Evolutionary conservation across 2,329 filamentous ascomycete species (phyloP), one percentile per base, ranked within the genome.

Genomic region (Coniochaeta sp.): DNA sequence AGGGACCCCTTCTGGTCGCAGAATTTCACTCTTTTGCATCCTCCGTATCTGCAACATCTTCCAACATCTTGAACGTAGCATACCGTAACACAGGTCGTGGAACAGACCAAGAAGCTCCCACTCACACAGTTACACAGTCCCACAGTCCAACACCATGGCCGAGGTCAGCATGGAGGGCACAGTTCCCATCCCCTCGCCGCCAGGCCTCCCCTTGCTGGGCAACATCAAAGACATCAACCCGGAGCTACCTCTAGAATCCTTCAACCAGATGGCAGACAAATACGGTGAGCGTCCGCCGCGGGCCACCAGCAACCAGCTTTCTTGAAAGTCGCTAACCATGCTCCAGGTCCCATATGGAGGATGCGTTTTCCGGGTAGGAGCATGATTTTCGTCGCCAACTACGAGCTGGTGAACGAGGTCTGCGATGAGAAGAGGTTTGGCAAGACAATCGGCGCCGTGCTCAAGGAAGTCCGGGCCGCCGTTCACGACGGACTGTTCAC

Each of bases 401-500:
- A 81, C 19, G 79, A 79, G 40, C 74, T 90, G 0, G 74, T 89
- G 34, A 79, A 88, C 60, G 87, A 90, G 66, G 67, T 82, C 8
- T 89, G 84, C 64, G 79, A 90, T 62, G 87, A 90, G 70, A 83
- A 79, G 61, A 77, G 86, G n/a, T 89, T 90, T 68, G 67, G 75
- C 26, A 91, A 90, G 69, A 72, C 75, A 0, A 72, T 88, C 2
- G 72, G 74, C 4, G 77, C 73, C 1, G 74, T 75, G 3, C 72
- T 90, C 1, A 38, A 76, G 69, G 69, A 88, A 67, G 77, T 90
- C 36, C 75, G 88, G 63, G 80, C 84, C 61, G 84, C 81, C 26
- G 76, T 85, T 1, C 77, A 83, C 59, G 86, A 89, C 74, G 87
- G 87, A 19, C 78, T 90, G 6, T 89, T 90, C 68, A 89, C 87